These are phyloP conservation scores for Pythium sp. DNA, from an alignment of 352 stramenopile genomes.

Conservation along the genomic window DNA sequence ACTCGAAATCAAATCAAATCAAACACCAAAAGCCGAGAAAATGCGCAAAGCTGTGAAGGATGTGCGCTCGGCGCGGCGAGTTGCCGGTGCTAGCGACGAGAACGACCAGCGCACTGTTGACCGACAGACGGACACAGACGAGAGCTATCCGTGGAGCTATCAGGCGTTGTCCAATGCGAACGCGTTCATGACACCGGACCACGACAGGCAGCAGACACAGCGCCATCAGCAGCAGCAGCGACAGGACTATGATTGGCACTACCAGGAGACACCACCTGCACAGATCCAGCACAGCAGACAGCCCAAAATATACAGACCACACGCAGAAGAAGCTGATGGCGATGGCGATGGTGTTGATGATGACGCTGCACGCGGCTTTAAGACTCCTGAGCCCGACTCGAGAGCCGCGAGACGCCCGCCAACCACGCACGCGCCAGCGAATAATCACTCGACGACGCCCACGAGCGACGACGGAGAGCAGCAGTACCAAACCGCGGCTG, in stretches of 20 bases:
- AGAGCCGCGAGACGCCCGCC: background rate
- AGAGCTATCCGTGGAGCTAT: slow-evolving; percentile 3
- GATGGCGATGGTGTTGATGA: background rate
- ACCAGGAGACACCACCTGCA: slow-evolving; percentile 18
- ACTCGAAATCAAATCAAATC: background rate
- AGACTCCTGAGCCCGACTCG: slow-evolving; percentile 8
- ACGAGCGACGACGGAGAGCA: slow-evolving; percentile 11
- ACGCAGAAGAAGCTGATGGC: background rate
- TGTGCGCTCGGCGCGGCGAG: background rate
- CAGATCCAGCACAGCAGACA: slow-evolving; percentile 12
- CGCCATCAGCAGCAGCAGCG: background rate
- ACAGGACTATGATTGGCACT: slow-evolving; percentile 13
- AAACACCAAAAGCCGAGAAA: background rate
- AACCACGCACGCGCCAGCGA: background rate
- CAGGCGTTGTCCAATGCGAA: background rate
- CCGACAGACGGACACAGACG: background rate
- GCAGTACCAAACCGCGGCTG: slow-evolving; percentile 3
- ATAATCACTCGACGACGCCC: background rate
- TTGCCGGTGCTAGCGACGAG: slow-evolving; percentile 1
- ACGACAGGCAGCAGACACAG: background rate
- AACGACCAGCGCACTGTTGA: background rate
- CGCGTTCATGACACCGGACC: slow-evolving; percentile 13
- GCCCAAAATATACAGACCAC: background rate
- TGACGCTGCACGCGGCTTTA: slow-evolving; percentile 4
- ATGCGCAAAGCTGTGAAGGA: background rate